phyloP scores from a whole-genome alignment of 768 basidiomycete genomes.

The Lentinula sp. region DNA sequence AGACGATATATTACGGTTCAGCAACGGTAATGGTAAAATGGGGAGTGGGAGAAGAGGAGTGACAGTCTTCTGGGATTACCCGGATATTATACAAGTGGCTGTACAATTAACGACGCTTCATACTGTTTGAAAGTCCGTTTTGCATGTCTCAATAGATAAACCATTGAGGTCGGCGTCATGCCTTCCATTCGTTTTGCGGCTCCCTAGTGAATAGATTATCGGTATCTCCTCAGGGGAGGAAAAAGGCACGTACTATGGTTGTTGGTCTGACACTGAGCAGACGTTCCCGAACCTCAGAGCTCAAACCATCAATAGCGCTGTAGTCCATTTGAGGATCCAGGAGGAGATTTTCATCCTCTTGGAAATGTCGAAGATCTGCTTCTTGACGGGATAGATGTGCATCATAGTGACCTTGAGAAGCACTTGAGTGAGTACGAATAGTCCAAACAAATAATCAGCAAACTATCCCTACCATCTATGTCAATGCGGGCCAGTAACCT shows the following conservation, averaged over 20 bases:
- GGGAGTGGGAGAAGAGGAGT: too few relatives aligned
- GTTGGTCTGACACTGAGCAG: constrained; percentile 55
- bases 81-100: too few relatives aligned
- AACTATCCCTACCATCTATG: constrained; percentile 53
- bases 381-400: constrained; percentile 65
- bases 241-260: constrained; percentile 49
- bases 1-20: too few relatives aligned
- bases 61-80: too few relatives aligned
- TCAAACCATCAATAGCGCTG: constrained; percentile 55
- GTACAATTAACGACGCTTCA: background rate
- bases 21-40: too few relatives aligned
- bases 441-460: too few relatives aligned
- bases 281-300: constrained; percentile 68
- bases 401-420: constrained; percentile 48
- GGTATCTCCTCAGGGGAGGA: background rate
- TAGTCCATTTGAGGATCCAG: constrained; percentile 76
- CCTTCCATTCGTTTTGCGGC: constrained; percentile 91
- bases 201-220: constrained; percentile 43
- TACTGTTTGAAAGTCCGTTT: constrained; percentile 3
- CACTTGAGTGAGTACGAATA: background rate
- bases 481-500: constrained; percentile 53
- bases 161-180: constrained; percentile 78
- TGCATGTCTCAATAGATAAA: constrained; percentile 66
- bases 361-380: constrained; percentile 69
- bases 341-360: constrained; percentile 66